Evolutionary conservation across 2,329 filamentous ascomycete genomes (phyloP).

Genomic region (Triangularia setosa): DNA sequence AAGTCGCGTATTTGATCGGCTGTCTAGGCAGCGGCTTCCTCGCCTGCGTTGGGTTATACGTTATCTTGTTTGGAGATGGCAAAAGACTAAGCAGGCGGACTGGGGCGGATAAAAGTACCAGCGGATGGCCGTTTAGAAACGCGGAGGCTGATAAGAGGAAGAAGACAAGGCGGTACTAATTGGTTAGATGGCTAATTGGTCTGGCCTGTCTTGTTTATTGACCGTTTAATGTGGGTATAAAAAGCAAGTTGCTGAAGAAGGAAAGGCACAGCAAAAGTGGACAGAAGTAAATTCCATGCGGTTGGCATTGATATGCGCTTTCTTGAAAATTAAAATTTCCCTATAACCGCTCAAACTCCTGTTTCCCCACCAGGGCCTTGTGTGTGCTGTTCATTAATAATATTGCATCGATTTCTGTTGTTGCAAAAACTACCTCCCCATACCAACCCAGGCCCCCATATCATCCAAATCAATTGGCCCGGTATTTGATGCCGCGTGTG

Average conservation of each 20-base stretch:
- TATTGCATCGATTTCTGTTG: too few relatives aligned
- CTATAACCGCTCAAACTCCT: neutral
- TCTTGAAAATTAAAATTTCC: neutral
- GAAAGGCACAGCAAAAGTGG: too few relatives aligned
- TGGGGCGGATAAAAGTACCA: slow-evolving; percentile 40
- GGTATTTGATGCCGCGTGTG: too few relatives aligned
- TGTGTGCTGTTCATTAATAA: too few relatives aligned
- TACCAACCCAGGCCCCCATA: too few relatives aligned
- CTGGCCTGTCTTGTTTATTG: too few relatives aligned
- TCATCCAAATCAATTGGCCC: too few relatives aligned
- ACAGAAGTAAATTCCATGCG: too few relatives aligned
- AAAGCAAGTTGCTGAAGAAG: too few relatives aligned
- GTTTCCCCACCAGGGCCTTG: neutral
- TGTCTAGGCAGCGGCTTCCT: slow-evolving; percentile 54
- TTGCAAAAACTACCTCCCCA: too few relatives aligned
- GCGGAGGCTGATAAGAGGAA: slow-evolving; percentile 31
- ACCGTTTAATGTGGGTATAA: too few relatives aligned
- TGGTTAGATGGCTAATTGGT: too few relatives aligned
- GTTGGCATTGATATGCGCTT: neutral
- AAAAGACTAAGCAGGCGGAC: slow-evolving; percentile 36
- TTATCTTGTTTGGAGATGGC: slow-evolving; percentile 39
- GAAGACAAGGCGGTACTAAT: slow-evolving; percentile 26
- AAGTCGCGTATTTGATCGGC: slow-evolving; percentile 58
- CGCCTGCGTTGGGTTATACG: slow-evolving; percentile 63
- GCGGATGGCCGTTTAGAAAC: slow-evolving; percentile 39